phyloP scores from a whole-genome alignment of 2,329 filamentous ascomycete genomes.

The Elsinoe batatas region DNA sequence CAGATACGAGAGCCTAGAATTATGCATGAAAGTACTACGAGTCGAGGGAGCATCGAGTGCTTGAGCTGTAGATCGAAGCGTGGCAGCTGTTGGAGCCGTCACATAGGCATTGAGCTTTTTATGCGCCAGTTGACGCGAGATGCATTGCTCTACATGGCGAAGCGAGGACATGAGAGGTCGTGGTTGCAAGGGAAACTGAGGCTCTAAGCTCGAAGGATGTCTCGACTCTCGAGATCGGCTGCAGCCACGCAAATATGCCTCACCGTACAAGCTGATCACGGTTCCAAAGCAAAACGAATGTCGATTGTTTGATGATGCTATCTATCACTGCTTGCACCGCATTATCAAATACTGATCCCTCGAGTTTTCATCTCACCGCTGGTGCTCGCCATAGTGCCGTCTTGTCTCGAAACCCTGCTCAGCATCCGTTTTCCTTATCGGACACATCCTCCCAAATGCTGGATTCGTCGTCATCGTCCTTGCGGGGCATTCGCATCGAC shows the following conservation, averaged over 20 bases:
- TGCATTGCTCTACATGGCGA: slow-evolving; percentile 27
- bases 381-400: too few relatives aligned
- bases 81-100: slow-evolving; percentile 19
- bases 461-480: not conserved
- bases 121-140: slow-evolving; percentile 27
- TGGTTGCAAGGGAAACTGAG: not conserved
- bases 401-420: not conserved
- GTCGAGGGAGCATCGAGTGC: slow-evolving; percentile 17
- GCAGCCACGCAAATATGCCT: not conserved
- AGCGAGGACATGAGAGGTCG: slow-evolving; percentile 28
- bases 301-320: not conserved
- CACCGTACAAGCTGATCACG: not conserved
- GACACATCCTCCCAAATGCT: not conserved
- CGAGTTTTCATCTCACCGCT: too few relatives aligned
- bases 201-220: not conserved
- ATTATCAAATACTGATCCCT: not conserved
- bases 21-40: not conserved
- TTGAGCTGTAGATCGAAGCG: slow-evolving; percentile 21
- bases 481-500: not conserved
- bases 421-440: not conserved
- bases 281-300: not conserved
- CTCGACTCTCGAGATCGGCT: not conserved
- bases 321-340: not conserved
- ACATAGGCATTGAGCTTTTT: slow-evolving; percentile 32
- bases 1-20: not conserved